Base-by-base conservation (phyloP, 2,329 filamentous ascomycete species). In the Fusarium heterosporum region DNA sequence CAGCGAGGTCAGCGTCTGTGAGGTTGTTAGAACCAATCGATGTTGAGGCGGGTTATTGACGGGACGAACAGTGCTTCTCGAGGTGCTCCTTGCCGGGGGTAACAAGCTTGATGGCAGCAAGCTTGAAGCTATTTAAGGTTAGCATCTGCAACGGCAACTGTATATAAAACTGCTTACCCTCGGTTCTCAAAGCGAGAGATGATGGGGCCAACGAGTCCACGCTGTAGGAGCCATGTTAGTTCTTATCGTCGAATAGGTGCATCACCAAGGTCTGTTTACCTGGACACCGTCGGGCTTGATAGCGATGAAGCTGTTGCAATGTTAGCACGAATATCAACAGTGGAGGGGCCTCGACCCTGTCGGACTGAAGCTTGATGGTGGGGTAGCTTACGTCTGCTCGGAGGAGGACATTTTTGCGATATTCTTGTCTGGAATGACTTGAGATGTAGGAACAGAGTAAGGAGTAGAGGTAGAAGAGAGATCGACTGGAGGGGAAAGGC, bases 271-370 rank as follows among this genome's bases (percentile, higher is more conserved):
- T 42, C 38, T 68, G 63, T 84, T 74, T 90, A 97, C 93, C 90
- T 97, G 96, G 85, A 98, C 96, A 83, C 96, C 96, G 85, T 98
- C 96, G 77, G 95, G 96, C 93, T 99, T 99, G 89, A 99, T 93
- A 81, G 96, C 96, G 89, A 98, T 98, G 92, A 98, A 98, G 87
- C 95, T 98, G 78, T 74, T 74, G 55, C 64, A 63, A 41, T 53
- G 71, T 78, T 58, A 78, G 71, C 38, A 68, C 22, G 66, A 58
- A 32, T 30, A 49, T 55, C 36, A 50, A 49, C 12, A 53, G 6
- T 64, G 55, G 71, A 72, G 61, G 70, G 70, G 70, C 56, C 66
- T 54, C 43, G 16, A 56, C 50, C 59, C 19, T 17, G 47, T 43
- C 29, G 43, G 25, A 29, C 28, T 50, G 38, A 38, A 49, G 43